phyloP scores from a whole-genome alignment of 768 basidiomycete genomes.

The Krasilnikovozyma curviuscula region DNA sequence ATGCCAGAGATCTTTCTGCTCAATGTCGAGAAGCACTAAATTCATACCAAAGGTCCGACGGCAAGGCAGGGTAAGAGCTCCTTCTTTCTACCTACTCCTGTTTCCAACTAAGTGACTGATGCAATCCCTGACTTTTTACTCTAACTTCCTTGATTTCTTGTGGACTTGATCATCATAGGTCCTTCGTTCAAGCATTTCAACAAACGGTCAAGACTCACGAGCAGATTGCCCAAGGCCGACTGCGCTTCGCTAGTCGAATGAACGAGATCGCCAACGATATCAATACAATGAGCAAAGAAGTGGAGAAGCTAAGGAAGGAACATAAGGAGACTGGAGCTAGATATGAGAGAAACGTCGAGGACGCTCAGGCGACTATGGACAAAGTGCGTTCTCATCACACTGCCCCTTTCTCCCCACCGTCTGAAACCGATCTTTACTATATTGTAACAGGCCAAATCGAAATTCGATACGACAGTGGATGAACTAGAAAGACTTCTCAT shows the following conservation, averaged over 20 bases:
- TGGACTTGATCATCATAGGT: constrained; percentile 11
- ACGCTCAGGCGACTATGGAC: constrained; percentile 67
- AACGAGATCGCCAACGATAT: constrained; percentile 98
- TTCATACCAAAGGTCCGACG: constrained; percentile 64
- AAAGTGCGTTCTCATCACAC: constrained; percentile 31
- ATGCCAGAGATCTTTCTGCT: constrained; percentile 70
- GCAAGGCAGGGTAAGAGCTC: constrained; percentile 68
- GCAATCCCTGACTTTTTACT: not conserved
- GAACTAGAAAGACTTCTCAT: constrained; percentile 81
- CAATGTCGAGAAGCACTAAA: constrained; percentile 60
- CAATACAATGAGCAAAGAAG: constrained; percentile 60
- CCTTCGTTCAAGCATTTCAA: constrained; percentile 65
- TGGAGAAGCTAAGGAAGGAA: constrained; percentile 88
- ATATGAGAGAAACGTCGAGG: constrained; percentile 72
- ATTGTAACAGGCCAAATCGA: constrained; percentile 42
- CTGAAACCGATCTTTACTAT: not conserved
- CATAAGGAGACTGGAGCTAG: constrained; percentile 77
- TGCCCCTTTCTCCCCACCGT: not conserved
- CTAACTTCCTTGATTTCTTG: not conserved
- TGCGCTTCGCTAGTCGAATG: constrained; percentile 65
- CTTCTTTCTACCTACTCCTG: constrained; percentile 17
- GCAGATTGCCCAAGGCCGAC: constrained; percentile 66
- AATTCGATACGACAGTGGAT: constrained; percentile 75
- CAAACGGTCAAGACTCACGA: constrained; percentile 75
- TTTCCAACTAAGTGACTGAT: constrained; percentile 27